phyloP scores from a whole-genome alignment of 768 basidiomycete genomes.

The Amanita pseudoporphyria region DNA sequence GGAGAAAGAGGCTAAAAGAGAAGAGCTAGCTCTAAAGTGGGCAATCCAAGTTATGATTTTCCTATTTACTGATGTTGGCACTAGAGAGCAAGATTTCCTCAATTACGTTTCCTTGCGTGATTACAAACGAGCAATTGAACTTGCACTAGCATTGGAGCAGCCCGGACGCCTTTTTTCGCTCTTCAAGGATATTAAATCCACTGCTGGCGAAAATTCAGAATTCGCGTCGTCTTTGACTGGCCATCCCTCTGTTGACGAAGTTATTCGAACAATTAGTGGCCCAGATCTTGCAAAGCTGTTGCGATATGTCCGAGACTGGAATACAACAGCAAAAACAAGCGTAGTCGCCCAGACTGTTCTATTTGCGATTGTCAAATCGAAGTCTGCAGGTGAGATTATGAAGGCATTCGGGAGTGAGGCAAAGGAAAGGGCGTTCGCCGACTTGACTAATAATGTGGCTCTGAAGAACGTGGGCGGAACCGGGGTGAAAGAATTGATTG shows the following conservation, averaged over 20 bases:
- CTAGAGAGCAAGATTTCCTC: constrained; percentile 92
- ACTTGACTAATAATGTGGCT: constrained; percentile 9
- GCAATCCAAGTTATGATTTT: constrained; percentile 17
- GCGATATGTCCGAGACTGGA: constrained; percentile 85
- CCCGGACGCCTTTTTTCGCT: constrained; percentile 79
- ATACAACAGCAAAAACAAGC: constrained; percentile 85
- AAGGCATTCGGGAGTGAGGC: constrained; percentile 47
- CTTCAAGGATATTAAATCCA: constrained; percentile 52
- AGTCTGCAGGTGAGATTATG: constrained; percentile 65
- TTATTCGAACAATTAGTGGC: constrained; percentile 61
- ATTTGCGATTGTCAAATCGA: constrained; percentile 71
- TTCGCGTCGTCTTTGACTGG: constrained; percentile 47
- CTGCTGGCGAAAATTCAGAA: constrained; percentile 15
- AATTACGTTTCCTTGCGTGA: constrained; percentile 86
- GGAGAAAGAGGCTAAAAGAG: constrained; percentile 65
- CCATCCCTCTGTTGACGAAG: constrained; percentile 64
- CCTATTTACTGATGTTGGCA: constrained; percentile 5
- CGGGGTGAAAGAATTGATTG: constrained; percentile 65
- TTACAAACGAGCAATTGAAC: constrained; percentile 83
- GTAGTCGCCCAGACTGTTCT: constrained; percentile 78
- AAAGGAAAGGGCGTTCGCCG: constrained; percentile 22
- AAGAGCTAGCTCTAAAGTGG: constrained; percentile 73
- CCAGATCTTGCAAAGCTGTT: constrained; percentile 76
- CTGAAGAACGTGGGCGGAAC: constrained; percentile 19
- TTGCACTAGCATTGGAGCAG: constrained; percentile 89